These are phyloP conservation scores for Fusarium sp. DNA, from an alignment of 2,329 filamentous ascomycete genomes.

Conservation along the genomic window DNA sequence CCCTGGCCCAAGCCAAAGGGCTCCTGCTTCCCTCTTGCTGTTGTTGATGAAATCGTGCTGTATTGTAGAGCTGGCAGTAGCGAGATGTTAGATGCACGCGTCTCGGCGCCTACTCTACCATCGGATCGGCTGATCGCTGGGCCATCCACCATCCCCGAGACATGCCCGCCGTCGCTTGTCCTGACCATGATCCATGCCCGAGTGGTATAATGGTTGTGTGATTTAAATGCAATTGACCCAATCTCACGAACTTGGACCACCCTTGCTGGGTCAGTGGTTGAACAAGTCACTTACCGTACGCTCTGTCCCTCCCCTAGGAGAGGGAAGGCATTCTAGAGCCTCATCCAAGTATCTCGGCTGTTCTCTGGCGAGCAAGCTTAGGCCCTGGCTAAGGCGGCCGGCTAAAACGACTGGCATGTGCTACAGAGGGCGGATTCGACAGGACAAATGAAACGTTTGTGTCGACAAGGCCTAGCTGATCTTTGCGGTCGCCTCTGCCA, in stretches of 20 bases:
- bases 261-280: not conserved
- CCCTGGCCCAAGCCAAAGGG: conserved; percentile 17
- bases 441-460: conserved; percentile 11
- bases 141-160: conserved; percentile 33
- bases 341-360: conserved; percentile 20
- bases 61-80: not conserved
- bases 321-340: conserved; percentile 4
- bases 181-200: conserved; percentile 13
- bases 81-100: conserved; percentile 4
- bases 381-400: not conserved
- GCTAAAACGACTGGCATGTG: conserved; percentile 25
- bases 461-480: conserved; percentile 3
- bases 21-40: not conserved
- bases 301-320: not conserved
- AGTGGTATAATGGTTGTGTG: conserved; percentile 4
- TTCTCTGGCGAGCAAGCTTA: not conserved
- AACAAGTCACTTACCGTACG: not conserved
- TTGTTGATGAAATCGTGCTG: conserved; percentile 4
- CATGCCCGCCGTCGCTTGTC: conserved; percentile 30
- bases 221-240: not conserved
- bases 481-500: conserved; percentile 14
- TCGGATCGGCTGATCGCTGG: conserved; percentile 34
- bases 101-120: conserved; percentile 18
- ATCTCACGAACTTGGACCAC: not conserved
- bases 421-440: conserved; percentile 8